These are phyloP conservation scores for Pseudognaphalium luteoalbum DNA, from an alignment of 129 eudicot genomes.

Conservation along the genomic window DNA sequence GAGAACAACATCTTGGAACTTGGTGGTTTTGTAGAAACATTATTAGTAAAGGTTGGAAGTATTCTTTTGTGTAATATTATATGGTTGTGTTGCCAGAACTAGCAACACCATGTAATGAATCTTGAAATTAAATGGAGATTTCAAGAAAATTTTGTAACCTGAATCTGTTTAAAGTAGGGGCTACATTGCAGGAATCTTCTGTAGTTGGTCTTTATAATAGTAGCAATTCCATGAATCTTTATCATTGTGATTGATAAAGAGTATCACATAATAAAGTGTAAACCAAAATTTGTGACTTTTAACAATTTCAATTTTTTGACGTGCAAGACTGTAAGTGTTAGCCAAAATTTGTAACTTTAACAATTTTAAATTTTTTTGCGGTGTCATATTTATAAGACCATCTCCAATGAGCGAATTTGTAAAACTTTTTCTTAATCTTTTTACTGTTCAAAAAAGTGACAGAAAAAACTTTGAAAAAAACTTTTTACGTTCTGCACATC, in stretches of 20 bases:
- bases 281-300: too few relatives aligned
- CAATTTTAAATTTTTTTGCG: too few relatives aligned
- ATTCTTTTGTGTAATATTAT: constrained; percentile 20
- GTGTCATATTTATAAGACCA: too few relatives aligned
- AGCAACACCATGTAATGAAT: constrained; percentile 3
- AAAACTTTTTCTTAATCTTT: too few relatives aligned
- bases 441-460: too few relatives aligned
- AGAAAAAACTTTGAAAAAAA: too few relatives aligned
- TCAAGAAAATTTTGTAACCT: constrained; percentile 21
- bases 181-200: constrained; percentile 22
- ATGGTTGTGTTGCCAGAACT: constrained; percentile 3
- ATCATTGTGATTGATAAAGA: too few relatives aligned
- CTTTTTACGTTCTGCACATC: too few relatives aligned
- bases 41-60: constrained; percentile 13
- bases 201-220: constrained; percentile 5
- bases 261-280: not conserved
- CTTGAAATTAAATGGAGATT: constrained; percentile 31
- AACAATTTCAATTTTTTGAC: too few relatives aligned
- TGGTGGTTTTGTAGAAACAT: constrained; percentile 11
- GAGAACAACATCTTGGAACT: not conserved
- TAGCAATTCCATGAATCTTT: not conserved
- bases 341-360: too few relatives aligned
- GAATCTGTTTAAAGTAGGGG: not conserved
- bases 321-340: too few relatives aligned
- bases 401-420: too few relatives aligned